Percentiles rank a stretch among this genome's conserved stretches.
phyloP scores from a whole-genome alignment of 352 stramenopile species.

The Phytophthora pisi region DNA sequence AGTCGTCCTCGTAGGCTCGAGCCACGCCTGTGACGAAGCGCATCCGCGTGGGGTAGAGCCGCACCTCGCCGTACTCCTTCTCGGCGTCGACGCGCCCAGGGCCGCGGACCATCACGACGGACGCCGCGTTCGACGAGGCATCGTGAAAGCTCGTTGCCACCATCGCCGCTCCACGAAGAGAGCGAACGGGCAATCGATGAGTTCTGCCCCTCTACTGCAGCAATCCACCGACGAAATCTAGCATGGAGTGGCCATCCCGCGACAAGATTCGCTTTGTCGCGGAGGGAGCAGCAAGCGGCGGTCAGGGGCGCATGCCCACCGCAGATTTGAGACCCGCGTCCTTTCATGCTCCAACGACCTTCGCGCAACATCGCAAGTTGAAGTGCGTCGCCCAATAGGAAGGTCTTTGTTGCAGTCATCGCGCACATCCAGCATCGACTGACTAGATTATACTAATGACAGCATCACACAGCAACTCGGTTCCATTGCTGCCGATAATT shows the following conservation, averaged over 20 bases:
- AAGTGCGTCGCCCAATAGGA: not conserved
- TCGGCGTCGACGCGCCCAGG: constrained; percentile 13
- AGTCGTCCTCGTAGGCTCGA: constrained; percentile 74
- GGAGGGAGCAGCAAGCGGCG: constrained; percentile 6
- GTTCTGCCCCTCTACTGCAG: not conserved
- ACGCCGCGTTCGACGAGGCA: constrained; percentile 22
- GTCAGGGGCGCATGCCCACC: constrained; percentile 11
- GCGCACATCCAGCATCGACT: not conserved
- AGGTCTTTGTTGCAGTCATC: not conserved
- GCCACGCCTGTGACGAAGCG: constrained; percentile 79
- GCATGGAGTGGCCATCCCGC: constrained; percentile 1
- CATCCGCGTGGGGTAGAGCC: constrained; percentile 59
- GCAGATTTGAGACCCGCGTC: constrained; percentile 22
- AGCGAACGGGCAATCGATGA: not conserved
- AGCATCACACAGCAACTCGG: too few relatives aligned
- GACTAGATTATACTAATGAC: too few relatives aligned
- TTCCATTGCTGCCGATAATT: too few relatives aligned
- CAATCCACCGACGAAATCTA: constrained; percentile 11
- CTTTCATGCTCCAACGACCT: constrained; percentile 25
- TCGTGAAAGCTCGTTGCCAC: constrained; percentile 42
- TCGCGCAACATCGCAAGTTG: constrained; percentile 13
- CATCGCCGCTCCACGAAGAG: constrained; percentile 16
- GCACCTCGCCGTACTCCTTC: constrained; percentile 46
- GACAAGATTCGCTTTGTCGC: constrained; percentile 12
- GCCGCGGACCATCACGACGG: constrained; percentile 25